Evolutionary conservation across 192 early-diverging fungal species (phyloP), one percentile per base, ranked within the genome.

Genomic region (Coemansia sp.): DNA sequence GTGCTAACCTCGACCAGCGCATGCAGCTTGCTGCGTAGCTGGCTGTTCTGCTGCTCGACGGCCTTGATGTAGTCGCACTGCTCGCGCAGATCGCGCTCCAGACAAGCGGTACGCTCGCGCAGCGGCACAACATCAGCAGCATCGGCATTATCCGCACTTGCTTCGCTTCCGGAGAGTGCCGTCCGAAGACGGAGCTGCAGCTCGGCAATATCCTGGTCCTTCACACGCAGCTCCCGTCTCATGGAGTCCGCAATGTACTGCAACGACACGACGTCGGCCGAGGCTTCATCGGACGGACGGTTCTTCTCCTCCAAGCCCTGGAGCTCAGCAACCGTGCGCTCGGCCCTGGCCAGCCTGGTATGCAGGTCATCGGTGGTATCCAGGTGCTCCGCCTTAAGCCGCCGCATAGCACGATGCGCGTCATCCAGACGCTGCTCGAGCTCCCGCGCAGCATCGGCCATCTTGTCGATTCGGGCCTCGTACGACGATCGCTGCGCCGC

Each of bases 61-160:
- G 77, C 75, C 26, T 73, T 71, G 16, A 84, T 83, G 62, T 85
- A 81, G 4, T 78, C 68, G 45, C 87, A 88, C 63, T 90, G 88
- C 62, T 86, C 78, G 26, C 46, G 65, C 55, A 83, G 72, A 39
- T 85, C 80, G 21, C 84, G 83, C 59, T 81, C 75, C 8, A 84
- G 67, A 40, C 72, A 77, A 8, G 54, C 83, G 15, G 79, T 63
- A 51, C 64, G 71, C 37, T 22, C 48, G 1, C n/a, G 66, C 13
- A 69, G 46, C 11, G 66, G 78, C 61, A 51, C 26, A 12, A 26
- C 51, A 26, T 54, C 19, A 2, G 3, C 47, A 13, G 8, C 42
- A 43, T 43, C 13, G 56, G 26, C 56, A 18, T 52, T n/a, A 56
- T n/a, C 48, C 6, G 26, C 61, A 19, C 13, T 36, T 37, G n/a